Conservation (phyloP, 2,329 filamentous ascomycete genomes). For the Aphanocladium album region DNA sequence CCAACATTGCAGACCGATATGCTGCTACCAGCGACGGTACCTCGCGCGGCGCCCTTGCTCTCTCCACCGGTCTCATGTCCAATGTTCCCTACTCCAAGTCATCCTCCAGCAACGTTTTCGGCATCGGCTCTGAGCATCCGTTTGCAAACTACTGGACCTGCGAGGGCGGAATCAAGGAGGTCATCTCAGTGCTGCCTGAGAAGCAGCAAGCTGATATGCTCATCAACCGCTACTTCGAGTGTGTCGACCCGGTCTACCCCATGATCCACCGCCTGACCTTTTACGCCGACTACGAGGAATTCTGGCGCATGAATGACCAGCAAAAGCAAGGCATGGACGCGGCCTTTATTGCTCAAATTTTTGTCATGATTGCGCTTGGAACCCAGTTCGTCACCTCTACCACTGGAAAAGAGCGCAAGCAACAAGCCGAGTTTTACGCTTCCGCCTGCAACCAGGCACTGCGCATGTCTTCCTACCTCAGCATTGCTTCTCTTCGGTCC, state of each 20-base stretch:
- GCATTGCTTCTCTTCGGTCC: conserved; percentile 65
- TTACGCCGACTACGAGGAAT: conserved; percentile 72
- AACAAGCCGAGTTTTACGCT: conserved; percentile 76
- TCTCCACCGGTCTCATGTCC: conserved; percentile 60
- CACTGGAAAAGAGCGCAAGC: conserved; percentile 58
- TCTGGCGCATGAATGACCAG: conserved; percentile 58
- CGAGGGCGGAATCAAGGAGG: conserved; percentile 67
- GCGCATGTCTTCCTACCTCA: conserved; percentile 70
- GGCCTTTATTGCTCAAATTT: conserved; percentile 66
- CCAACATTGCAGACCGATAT: conserved; percentile 53
- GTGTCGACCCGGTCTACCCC: conserved; percentile 74
- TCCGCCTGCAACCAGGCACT: conserved; percentile 75
- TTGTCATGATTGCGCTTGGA: conserved; percentile 71
- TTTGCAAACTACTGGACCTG: conserved; percentile 85
- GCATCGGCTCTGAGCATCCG: conserved; percentile 72
- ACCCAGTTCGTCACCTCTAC: conserved; percentile 67
- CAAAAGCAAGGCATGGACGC: conserved; percentile 61
- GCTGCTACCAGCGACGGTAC: conserved; percentile 38
- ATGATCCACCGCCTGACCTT: conserved; percentile 74
- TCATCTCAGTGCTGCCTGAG: conserved; percentile 68
- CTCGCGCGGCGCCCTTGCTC: conserved; percentile 47
- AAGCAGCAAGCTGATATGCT: conserved; percentile 72
- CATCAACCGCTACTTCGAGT: conserved; percentile 58
- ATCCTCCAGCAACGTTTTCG: conserved; percentile 71
- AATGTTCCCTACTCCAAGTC: conserved; percentile 68